Evolutionary conservation across 1,284 basidiomycete genomes (phyloP).

Genomic region (Leccinum pachyderme): DNA sequence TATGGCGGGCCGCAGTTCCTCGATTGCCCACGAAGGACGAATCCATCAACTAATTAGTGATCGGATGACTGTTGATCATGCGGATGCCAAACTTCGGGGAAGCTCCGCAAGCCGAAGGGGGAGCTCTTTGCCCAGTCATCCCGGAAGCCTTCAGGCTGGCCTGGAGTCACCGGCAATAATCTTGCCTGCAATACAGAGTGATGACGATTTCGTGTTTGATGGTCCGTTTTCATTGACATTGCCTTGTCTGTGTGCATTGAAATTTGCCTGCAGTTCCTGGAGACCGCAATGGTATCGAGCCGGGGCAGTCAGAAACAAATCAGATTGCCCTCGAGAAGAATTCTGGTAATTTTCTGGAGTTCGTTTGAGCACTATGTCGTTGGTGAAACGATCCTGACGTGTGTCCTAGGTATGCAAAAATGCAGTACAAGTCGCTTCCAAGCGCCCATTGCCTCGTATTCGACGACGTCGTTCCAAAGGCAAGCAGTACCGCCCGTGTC

Average conservation of each 20-base stretch:
- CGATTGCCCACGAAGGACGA: conserved; percentile 39
- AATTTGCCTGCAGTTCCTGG: conserved; percentile 29
- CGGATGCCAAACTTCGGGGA: conserved; percentile 51
- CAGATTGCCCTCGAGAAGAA: conserved; percentile 64
- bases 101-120: conserved; percentile 50
- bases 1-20: conserved; percentile 67
- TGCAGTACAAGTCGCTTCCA: conserved; percentile 64
- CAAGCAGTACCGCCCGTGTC: conserved; percentile 68
- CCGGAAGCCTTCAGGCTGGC: conserved; percentile 40
- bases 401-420: conserved; percentile 63
- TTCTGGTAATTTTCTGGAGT: conserved; percentile 79
- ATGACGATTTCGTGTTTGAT: conserved; percentile 65
- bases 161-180: conserved; percentile 48
- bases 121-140: conserved; percentile 51
- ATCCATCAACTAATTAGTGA: conserved; percentile 44
- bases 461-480: conserved; percentile 60
- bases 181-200: conserved; percentile 42
- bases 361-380: conserved; percentile 21
- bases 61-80: conserved; percentile 47
- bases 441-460: conserved; percentile 51
- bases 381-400: neutral
- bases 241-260: conserved; percentile 2
- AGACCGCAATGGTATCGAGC: conserved; percentile 38
- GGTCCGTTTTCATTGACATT: conserved; percentile 36
- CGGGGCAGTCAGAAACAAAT: conserved; percentile 54